Evolutionary conservation across 768 basidiomycete genomes (phyloP).

Genomic region (Macrolepiota fuliginosa): DNA sequence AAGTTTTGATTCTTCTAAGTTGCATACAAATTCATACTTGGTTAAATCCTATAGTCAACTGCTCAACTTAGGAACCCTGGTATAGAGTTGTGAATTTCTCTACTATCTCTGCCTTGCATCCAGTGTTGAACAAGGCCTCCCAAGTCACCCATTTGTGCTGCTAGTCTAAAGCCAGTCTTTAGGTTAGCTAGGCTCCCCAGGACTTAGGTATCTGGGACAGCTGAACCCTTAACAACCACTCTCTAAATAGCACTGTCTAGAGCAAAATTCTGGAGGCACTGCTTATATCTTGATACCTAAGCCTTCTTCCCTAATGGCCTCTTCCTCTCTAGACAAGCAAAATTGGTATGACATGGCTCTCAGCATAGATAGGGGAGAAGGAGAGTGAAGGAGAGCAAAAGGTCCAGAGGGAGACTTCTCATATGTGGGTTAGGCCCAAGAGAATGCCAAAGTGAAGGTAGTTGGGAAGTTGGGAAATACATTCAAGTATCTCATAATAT

Average conservation of each 20-base stretch:
- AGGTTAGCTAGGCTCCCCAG: too few relatives aligned
- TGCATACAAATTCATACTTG: too few relatives aligned
- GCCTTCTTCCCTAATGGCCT: background rate
- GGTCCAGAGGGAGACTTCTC: conserved; percentile 47
- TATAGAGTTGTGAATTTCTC: too few relatives aligned
- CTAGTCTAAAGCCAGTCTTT: too few relatives aligned
- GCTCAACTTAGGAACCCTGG: too few relatives aligned
- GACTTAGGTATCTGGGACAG: too few relatives aligned
- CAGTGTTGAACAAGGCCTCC: too few relatives aligned
- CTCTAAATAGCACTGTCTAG: conserved; percentile 18
- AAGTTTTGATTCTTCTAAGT: too few relatives aligned
- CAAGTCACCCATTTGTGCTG: too few relatives aligned
- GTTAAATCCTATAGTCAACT: too few relatives aligned
- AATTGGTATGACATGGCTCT: conserved; percentile 52
- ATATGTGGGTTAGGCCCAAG: conserved; percentile 75
- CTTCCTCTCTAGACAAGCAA: conserved; percentile 16
- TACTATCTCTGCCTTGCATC: too few relatives aligned
- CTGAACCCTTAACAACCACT: too few relatives aligned
- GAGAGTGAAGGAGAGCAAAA: conserved; percentile 38
- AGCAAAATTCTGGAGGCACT: conserved; percentile 33
- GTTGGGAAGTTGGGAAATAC: conserved; percentile 76
- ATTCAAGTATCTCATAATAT: conserved; percentile 87
- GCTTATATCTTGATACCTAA: conserved; percentile 26
- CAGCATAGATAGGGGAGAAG: background rate
- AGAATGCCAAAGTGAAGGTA: conserved; percentile 73